A percentile compares a stretch with the other conserved stretches of the same genome.
These are phyloP conservation scores for Cystofilobasidium macerans DNA, from an alignment of 768 basidiomycete species.

Conservation along the genomic window DNA sequence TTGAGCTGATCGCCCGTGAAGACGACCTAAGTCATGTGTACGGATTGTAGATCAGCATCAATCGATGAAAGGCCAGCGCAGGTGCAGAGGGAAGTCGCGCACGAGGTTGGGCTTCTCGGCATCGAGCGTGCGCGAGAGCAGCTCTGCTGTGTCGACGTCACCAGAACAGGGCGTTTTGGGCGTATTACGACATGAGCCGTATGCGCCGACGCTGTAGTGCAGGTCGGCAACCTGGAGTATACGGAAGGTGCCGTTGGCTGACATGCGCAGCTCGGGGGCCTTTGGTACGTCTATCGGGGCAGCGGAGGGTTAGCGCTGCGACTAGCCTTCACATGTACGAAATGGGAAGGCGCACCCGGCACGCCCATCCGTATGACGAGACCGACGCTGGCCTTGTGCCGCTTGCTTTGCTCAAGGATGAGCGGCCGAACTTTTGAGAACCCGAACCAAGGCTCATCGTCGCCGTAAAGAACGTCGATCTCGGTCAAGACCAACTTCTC, in stretches of 20 bases:
- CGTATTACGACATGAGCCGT: conserved; percentile 61
- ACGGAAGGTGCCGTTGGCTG: conserved; percentile 69
- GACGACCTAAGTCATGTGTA: too few relatives aligned
- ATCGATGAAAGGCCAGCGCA: too few relatives aligned
- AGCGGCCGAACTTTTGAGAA: neutral
- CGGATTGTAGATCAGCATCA: too few relatives aligned
- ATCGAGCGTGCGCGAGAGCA: conserved; percentile 61
- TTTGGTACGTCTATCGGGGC: neutral
- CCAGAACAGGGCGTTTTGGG: conserved; percentile 47
- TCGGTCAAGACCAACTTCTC: conserved; percentile 64
- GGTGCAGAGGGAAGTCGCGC: too few relatives aligned
- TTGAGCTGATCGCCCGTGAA: conserved; percentile 62
- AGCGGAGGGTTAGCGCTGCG: neutral
- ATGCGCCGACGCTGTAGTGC: conserved; percentile 76
- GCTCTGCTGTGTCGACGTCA: conserved; percentile 65
- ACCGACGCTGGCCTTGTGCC: conserved; percentile 48
- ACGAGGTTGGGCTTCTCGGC: conserved; percentile 75
- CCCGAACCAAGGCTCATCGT: conserved; percentile 41
- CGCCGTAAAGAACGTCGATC: conserved; percentile 79
- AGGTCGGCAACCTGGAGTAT: conserved; percentile 64
- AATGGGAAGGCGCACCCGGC: conserved; percentile 43
- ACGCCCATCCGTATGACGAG: conserved; percentile 61
- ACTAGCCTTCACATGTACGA: conserved; percentile 9
- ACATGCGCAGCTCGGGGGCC: conserved; percentile 69
- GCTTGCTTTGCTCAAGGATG: conserved; percentile 34